Percentiles rank a stretch among this genome's conserved stretches.
Conservation (phyloP, 768 basidiomycete genomes). For the Crassisporium funariophilum region DNA sequence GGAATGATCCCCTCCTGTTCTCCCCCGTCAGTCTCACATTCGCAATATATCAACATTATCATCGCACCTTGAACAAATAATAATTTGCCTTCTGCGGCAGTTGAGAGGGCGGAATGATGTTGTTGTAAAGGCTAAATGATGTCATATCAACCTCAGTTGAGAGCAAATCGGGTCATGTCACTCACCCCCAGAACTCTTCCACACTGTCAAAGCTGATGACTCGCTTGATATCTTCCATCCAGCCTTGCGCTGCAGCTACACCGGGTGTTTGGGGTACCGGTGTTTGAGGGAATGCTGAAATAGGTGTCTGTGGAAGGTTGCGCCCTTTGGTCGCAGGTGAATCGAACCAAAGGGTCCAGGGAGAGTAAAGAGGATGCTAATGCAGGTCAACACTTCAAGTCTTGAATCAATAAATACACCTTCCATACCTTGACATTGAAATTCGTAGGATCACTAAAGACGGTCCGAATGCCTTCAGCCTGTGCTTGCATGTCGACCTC, state of each 20-base stretch:
- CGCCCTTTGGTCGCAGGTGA: constrained; percentile 90
- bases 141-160: constrained; percentile 23
- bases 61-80: constrained; percentile 91
- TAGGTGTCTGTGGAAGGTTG: constrained; percentile 82
- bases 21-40: constrained; percentile 1
- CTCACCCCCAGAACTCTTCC: constrained; percentile 99
- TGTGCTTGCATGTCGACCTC: constrained; percentile 85
- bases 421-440: constrained; percentile 93
- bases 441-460: constrained; percentile 89
- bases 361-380: constrained; percentile 91
- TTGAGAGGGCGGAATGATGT: constrained; percentile 93
- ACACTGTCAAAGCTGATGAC: constrained; percentile 96
- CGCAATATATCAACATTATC: background rate
- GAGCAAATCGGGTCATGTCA: constrained; percentile 16
- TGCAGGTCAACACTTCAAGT: constrained; percentile 3
- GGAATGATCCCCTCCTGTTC: constrained; percentile 90
- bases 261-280: constrained; percentile 75
- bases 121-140: constrained; percentile 79
- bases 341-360: constrained; percentile 99
- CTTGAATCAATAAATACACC: background rate
- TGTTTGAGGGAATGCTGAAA: constrained; percentile 76
- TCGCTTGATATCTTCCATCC: constrained; percentile 99
- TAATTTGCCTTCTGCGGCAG: constrained; percentile 98
- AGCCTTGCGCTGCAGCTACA: constrained; percentile 73
- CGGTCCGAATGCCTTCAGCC: constrained; percentile 83